phyloP scores from a whole-genome alignment of 2,329 filamentous ascomycete genomes.

The Trichoderma sp. region DNA sequence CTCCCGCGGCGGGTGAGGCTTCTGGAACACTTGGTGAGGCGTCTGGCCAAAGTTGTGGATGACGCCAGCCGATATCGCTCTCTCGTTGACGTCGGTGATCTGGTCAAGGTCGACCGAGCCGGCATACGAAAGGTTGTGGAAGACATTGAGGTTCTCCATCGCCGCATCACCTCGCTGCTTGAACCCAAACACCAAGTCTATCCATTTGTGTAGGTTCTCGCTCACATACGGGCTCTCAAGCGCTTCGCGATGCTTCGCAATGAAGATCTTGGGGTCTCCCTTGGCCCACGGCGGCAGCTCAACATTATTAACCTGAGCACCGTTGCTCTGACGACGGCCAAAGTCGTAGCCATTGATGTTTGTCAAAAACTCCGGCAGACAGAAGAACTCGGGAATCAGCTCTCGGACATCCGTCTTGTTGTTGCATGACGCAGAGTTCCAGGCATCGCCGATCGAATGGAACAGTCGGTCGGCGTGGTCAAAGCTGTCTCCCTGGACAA shows the following conservation, averaged over 20 bases:
- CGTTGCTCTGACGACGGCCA: conserved; percentile 79
- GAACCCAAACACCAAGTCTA: conserved; percentile 90
- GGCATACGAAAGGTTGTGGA: conserved; percentile 93
- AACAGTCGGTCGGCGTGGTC: conserved; percentile 96
- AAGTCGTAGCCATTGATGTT: conserved; percentile 96
- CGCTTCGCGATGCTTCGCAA: conserved; percentile 92
- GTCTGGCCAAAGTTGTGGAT: conserved; percentile 99
- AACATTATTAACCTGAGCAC: conserved; percentile 80
- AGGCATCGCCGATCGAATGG: conserved; percentile 87
- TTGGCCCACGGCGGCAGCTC: conserved; percentile 95
- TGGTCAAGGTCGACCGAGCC: conserved; percentile 90
- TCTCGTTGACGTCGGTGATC: conserved; percentile 85
- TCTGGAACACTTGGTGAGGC: conserved; percentile 88
- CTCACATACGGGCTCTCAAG: conserved; percentile 92
- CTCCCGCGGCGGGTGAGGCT: conserved; percentile 77
- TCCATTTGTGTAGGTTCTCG: conserved; percentile 88
- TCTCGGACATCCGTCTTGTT: conserved; percentile 96
- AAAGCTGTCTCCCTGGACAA: conserved; percentile 93
- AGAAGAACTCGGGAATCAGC: conserved; percentile 96
- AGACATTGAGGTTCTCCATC: conserved; percentile 89
- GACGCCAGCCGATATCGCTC: conserved; percentile 86
- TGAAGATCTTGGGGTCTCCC: conserved; percentile 92
- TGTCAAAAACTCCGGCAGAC: conserved; percentile 89
- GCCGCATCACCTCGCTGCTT: conserved; percentile 94
- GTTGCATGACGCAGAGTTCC: conserved; percentile 83